phyloP scores from a whole-genome alignment of 176 grass and related monocot species.

The Carex pumila region DNA sequence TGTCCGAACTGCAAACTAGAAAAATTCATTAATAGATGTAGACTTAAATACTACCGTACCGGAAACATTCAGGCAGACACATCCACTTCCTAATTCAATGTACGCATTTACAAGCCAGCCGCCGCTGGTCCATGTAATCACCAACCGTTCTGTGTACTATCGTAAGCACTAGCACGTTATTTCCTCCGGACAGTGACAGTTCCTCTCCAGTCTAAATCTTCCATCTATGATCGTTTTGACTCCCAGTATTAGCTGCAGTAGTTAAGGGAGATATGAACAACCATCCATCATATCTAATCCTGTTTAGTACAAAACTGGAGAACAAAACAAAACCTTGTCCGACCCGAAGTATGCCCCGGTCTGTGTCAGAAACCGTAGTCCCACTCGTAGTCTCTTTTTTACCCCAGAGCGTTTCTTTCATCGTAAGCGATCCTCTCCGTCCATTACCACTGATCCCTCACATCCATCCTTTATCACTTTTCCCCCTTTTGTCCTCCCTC shows the following conservation, averaged over 20 bases:
- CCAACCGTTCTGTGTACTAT: background rate
- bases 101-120: background rate
- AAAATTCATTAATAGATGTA: no score
- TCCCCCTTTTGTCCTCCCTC: background rate
- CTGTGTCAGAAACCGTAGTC: background rate
- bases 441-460: background rate
- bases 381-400: background rate
- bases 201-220: background rate
- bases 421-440: background rate
- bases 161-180: background rate
- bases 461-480: background rate
- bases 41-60: no score
- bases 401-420: background rate
- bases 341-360: background rate
- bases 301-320: background rate
- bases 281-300: background rate
- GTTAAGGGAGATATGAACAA: background rate
- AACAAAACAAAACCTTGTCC: background rate
- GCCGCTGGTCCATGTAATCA: background rate
- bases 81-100: background rate
- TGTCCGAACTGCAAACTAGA: background rate
- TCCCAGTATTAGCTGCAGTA: background rate
- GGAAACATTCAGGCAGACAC: background rate
- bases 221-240: background rate
- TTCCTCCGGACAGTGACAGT: background rate